These are phyloP conservation scores for Clonostachys rosea DNA, from an alignment of 2,329 filamentous ascomycete species.

Conservation along the genomic window DNA sequence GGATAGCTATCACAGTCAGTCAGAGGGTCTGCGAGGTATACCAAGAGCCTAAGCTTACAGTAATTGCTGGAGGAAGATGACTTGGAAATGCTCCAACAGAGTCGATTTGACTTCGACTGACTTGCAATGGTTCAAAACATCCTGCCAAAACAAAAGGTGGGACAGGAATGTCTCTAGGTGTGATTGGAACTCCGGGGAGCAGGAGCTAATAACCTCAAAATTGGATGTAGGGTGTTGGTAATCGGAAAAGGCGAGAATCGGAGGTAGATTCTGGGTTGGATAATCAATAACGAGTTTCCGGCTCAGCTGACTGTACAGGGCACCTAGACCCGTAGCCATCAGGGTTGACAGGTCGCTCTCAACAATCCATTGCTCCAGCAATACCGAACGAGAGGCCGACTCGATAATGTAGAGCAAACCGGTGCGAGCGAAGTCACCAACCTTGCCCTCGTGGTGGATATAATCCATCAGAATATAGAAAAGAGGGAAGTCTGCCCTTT, in stretches of 20 bases:
- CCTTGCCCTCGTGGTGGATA: conserved; percentile 90
- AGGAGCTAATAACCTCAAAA: conserved; percentile 68
- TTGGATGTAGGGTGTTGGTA: conserved; percentile 70
- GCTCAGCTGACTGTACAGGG: conserved; percentile 60
- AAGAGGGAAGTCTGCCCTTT: conserved; percentile 89
- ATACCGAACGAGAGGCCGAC: conserved; percentile 76
- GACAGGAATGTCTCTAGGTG: conserved; percentile 92
- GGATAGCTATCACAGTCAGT: conserved; percentile 63
- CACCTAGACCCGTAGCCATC: conserved; percentile 94
- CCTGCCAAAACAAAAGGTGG: conserved; percentile 96
- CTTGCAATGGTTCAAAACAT: conserved; percentile 91
- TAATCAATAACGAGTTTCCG: conserved; percentile 80
- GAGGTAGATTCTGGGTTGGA: conserved; percentile 68
- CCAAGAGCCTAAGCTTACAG: conserved; percentile 44
- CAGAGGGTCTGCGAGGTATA: not conserved
- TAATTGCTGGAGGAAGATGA: conserved; percentile 91
- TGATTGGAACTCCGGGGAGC: conserved; percentile 71
- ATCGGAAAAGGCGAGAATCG: conserved; percentile 85
- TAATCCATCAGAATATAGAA: conserved; percentile 97
- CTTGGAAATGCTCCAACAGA: conserved; percentile 92
- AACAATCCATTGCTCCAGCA: conserved; percentile 92
- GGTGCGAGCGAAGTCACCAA: conserved; percentile 93
- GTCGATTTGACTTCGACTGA: conserved; percentile 91
- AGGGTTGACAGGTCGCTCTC: conserved; percentile 94
- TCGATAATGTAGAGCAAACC: conserved; percentile 95